Conservation (phyloP, 2,329 filamentous ascomycete genomes). For the Aspergillus ochraceus region DNA sequence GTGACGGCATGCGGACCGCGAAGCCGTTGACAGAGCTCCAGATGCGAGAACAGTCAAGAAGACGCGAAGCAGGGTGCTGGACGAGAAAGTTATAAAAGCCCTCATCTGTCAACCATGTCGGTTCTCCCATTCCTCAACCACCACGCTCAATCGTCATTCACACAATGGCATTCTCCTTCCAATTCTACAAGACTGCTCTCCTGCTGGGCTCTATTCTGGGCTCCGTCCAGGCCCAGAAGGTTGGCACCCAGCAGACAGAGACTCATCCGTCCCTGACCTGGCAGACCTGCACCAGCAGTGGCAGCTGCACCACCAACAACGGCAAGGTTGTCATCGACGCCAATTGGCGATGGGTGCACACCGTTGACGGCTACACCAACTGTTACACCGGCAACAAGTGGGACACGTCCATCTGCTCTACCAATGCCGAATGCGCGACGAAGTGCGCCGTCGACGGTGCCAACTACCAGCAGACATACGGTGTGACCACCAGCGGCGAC, state of each 20-base stretch:
- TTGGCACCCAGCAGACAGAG: conserved; percentile 22
- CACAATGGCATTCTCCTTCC: conserved; percentile 14
- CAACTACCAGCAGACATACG: conserved; percentile 54
- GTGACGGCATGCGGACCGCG: conserved; percentile 16
- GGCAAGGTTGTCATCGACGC: conserved; percentile 55
- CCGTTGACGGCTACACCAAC: conserved; percentile 51
- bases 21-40: conserved; percentile 7
- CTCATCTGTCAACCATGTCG: background rate
- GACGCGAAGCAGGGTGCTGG: background rate
- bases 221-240: conserved; percentile 21
- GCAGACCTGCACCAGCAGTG: conserved; percentile 51
- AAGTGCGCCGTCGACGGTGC: conserved; percentile 61
- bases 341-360: conserved; percentile 62
- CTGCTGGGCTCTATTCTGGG: conserved; percentile 14
- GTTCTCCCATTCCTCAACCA: background rate
- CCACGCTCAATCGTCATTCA: background rate
- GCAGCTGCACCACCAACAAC: conserved; percentile 52
- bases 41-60: background rate
- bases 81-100: background rate
- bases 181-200: conserved; percentile 17
- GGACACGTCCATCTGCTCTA: conserved; percentile 51
- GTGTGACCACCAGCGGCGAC: conserved; percentile 52
- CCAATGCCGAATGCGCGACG: conserved; percentile 51
- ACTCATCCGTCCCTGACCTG: conserved; percentile 53
- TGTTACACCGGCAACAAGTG: conserved; percentile 58